Evolutionary conservation across 2,329 filamentous ascomycete species (phyloP).

Genomic region (Fusarium sp.): DNA sequence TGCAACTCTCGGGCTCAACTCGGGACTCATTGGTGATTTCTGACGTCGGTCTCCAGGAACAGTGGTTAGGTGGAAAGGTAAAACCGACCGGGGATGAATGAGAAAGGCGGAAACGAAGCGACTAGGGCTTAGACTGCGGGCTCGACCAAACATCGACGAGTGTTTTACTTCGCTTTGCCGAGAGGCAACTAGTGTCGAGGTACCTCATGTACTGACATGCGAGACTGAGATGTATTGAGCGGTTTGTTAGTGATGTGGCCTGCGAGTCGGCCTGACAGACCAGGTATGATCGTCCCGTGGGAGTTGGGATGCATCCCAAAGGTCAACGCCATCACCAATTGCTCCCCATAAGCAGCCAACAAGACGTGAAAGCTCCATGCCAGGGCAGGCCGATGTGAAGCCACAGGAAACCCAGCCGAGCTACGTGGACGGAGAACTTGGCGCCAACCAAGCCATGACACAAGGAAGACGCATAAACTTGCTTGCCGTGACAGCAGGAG

Average conservation of each 20-base stretch:
- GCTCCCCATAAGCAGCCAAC: conserved; percentile 25
- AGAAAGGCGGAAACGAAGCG: conserved; percentile 24
- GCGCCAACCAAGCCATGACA: conserved; percentile 33
- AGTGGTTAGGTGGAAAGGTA: conserved; percentile 7
- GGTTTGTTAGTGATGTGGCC: conserved; percentile 32
- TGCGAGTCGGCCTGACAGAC: conserved; percentile 28
- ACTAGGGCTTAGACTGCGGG: conserved; percentile 25
- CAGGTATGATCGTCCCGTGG: conserved; percentile 20
- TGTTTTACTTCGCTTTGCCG: conserved; percentile 11
- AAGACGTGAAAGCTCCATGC: conserved; percentile 23
- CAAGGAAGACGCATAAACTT: conserved; percentile 35
- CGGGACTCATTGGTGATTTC: conserved; percentile 6
- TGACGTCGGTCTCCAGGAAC: conserved; percentile 17
- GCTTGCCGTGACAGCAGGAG: conserved; percentile 28
- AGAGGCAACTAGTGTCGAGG: conserved; percentile 30
- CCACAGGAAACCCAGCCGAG: conserved; percentile 29
- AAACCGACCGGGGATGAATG: conserved; percentile 16
- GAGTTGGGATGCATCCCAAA: conserved; percentile 24
- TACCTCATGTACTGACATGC: conserved; percentile 15
- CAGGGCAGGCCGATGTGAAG: conserved; percentile 19
- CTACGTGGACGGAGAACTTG: conserved; percentile 34
- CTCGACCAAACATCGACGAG: conserved; percentile 17
- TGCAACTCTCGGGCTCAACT: conserved; percentile 14
- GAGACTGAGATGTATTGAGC: conserved; percentile 29
- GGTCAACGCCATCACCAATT: conserved; percentile 19